Evolutionary conservation across 106 monocot genomes (phyloP), one percentile per base, ranked within the genome.

Genomic region (Posidonia australis): DNA sequence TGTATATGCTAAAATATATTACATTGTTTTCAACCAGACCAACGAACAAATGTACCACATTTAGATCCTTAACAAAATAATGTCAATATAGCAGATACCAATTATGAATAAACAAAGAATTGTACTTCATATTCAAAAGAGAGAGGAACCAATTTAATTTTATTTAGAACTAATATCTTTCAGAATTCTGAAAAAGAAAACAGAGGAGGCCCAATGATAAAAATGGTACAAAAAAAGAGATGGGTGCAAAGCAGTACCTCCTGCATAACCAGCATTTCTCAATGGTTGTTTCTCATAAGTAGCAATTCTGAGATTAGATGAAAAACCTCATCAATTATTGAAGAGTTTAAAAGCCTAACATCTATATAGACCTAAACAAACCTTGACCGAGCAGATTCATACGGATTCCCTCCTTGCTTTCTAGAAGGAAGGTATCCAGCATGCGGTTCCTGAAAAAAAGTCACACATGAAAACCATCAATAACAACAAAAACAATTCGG

Each of bases 351-450:
- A 55, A 26, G 4, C 54, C 11, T 13, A 55, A 55, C 24, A 24
- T 55, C 24, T 12, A n/a, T 6, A 9, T 6, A 23, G 54, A 54
- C 11, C 25, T 54, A 54, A 22, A 49, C 49, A 22, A 32, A 60
- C 60, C 60, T 60, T 60, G 60, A 16, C 26, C 31, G 60, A 31
- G 32, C 60, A 72, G 75, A 68, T 65, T 3, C 54, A 72, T 78
- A 61, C 23, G n/a, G 22, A 74, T 67, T 46, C 1, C 22, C 60
- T n/a, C 42, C 62, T 53, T 32, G 75, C 22, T 59, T 58, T 47
- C 58, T 57, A 59, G 82, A 51, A 60, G 78, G 78, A 52, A 82
- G 51, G 31, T 68, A 78, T 54, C 82, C 82, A 36, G 78, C 78
- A 72, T 82, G 82, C 65, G 82, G 78, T 54, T 55, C 78, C 78